phyloP scores from a whole-genome alignment of 768 basidiomycete genomes.

The Rhizopogon vinicolor region DNA sequence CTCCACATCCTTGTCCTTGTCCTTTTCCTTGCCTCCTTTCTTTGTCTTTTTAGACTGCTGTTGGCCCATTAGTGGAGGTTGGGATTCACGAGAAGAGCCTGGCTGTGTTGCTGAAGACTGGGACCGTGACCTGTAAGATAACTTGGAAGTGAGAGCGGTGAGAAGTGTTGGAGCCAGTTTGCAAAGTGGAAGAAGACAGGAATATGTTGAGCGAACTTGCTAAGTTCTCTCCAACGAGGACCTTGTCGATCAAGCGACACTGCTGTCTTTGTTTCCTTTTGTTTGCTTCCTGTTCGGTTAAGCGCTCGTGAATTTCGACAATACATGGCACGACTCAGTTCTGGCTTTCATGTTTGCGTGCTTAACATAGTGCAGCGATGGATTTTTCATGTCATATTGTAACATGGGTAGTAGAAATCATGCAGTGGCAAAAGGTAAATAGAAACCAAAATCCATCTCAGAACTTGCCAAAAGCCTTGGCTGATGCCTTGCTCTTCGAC shows the following conservation, averaged over 20 bases:
- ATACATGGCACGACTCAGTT: neutral
- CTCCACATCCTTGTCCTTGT: constrained; percentile 39
- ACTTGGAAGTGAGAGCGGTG: constrained; percentile 68
- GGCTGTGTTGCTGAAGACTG: constrained; percentile 73
- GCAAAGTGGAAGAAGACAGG: constrained; percentile 12
- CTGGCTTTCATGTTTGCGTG: neutral
- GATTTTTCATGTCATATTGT: constrained; percentile 24
- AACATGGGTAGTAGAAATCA: constrained; percentile 20
- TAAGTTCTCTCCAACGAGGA: constrained; percentile 20
- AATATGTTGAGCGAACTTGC: neutral
- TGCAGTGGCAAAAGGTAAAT: constrained; percentile 18
- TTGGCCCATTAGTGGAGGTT: constrained; percentile 68
- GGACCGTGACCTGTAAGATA: constrained; percentile 60
- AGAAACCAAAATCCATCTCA: constrained; percentile 28
- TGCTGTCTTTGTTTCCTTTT: constrained; percentile 27
- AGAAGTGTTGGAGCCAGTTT: constrained; percentile 83
- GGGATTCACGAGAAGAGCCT: constrained; percentile 31
- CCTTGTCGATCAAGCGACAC: constrained; percentile 17
- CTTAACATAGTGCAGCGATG: constrained; percentile 5
- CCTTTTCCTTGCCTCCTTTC: constrained; percentile 65
- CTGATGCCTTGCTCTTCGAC: constrained; percentile 84
- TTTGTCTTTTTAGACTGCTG: constrained; percentile 80
- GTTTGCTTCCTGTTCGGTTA: constrained; percentile 15
- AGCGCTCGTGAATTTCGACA: neutral
- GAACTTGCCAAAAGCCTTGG: constrained; percentile 96